Conservation (phyloP, 306 rosid species). For the Dicorynia guianensis region DNA sequence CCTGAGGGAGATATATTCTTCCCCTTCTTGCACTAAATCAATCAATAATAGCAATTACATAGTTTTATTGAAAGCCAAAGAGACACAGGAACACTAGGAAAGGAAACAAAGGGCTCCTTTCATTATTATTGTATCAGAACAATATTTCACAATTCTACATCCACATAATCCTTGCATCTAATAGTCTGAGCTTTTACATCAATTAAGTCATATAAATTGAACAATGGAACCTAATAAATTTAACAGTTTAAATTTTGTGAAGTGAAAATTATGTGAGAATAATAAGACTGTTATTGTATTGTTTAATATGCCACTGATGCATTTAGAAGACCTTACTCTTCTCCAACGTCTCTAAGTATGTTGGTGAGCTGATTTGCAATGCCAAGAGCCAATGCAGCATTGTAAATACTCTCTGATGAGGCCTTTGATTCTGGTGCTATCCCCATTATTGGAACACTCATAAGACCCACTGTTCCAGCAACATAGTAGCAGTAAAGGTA, state of each 20-base stretch:
- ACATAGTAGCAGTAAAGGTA: conserved; percentile 75
- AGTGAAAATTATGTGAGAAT: too few relatives aligned
- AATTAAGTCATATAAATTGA: too few relatives aligned
- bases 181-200: too few relatives aligned
- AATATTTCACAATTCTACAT: too few relatives aligned
- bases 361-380: conserved; percentile 72
- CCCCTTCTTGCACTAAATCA: conserved; percentile 61
- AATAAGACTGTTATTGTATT: too few relatives aligned
- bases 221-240: too few relatives aligned
- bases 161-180: too few relatives aligned
- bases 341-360: conserved; percentile 76
- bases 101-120: too few relatives aligned
- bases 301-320: not conserved
- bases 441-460: conserved; percentile 80
- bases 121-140: too few relatives aligned
- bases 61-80: not conserved
- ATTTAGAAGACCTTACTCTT: conserved; percentile 71
- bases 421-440: conserved; percentile 73
- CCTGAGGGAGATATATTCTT: conserved; percentile 72
- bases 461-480: conserved; percentile 75
- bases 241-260: too few relatives aligned
- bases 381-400: conserved; percentile 71
- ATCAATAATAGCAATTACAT: not conserved
- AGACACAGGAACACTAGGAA: too few relatives aligned
- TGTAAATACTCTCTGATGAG: conserved; percentile 66